These are phyloP conservation scores for Cutaneotrichosporon curvatum DNA, from an alignment of 1,284 basidiomycete genomes.

Conservation along the genomic window DNA sequence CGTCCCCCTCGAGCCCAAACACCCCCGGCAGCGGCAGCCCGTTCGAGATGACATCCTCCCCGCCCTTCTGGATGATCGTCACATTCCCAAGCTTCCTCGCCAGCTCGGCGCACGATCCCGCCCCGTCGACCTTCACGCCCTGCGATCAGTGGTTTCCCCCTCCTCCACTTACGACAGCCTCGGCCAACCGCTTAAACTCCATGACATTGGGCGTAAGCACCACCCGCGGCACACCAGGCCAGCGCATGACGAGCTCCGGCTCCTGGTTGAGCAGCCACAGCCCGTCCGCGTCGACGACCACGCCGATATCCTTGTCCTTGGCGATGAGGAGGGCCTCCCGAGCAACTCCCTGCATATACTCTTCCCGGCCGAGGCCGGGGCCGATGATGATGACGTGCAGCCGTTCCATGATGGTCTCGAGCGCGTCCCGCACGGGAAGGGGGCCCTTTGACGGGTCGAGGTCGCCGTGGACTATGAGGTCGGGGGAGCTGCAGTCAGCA, in stretches of 20 bases:
- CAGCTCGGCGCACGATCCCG: conserved; percentile 55
- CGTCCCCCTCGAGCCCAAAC: conserved; percentile 14
- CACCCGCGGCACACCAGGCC: conserved; percentile 39
- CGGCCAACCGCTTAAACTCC: conserved; percentile 80
- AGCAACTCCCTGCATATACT: conserved; percentile 74
- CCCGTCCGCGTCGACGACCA: conserved; percentile 89
- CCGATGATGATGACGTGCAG: conserved; percentile 90
- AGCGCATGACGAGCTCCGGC: conserved; percentile 62
- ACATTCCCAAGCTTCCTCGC: conserved; percentile 73
- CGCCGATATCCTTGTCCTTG: conserved; percentile 62
- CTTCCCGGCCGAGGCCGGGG: conserved; percentile 81
- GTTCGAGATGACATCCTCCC: conserved; percentile 52
- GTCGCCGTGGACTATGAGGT: conserved; percentile 92
- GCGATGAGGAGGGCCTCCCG: conserved; percentile 50
- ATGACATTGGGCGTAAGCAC: conserved; percentile 85
- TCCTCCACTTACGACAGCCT: conserved; percentile 60
- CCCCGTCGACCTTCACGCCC: conserved; percentile 49
- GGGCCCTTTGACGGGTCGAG: conserved; percentile 48
- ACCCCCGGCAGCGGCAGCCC: conserved; percentile 32
- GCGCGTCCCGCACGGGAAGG: conserved; percentile 45
- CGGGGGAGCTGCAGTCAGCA: conserved; percentile 49
- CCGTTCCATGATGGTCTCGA: conserved; percentile 66
- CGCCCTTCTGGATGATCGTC: conserved; percentile 87
- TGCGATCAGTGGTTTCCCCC: conserved; percentile 31
- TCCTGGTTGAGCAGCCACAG: conserved; percentile 50